Evolutionary conservation across 139 green algal species (phyloP), one percentile per base, ranked within the genome.

Genomic region (Closterium sp.): DNA sequence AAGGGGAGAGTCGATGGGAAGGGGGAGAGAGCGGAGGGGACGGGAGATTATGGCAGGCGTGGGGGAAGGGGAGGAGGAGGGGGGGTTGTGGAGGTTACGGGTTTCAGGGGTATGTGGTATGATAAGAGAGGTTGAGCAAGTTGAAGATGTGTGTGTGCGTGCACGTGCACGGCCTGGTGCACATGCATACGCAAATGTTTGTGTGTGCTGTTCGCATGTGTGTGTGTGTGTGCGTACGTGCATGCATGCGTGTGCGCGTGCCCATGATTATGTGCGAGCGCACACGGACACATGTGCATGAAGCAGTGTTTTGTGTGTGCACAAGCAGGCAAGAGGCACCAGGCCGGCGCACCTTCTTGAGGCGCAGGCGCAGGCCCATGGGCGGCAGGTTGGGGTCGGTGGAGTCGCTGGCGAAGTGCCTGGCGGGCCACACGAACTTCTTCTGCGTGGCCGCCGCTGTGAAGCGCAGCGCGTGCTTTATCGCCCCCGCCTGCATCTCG

Each of bases 401-500:
- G 21, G 87, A 85, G 0, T 28, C 34, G 4, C 66, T 38, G 30
- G 86, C 93, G n/a, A 89, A 91, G 64, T 94, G 91, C 1, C 84
- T 84, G 3, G 87, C 93, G n/a, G 93, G 93, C 43, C 64, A 69
- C 34, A 84, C 87, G 34, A 94, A 94, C 31, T 90, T 89, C 21
- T 35, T 32, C 1, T 88, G 87, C 28, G 84, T 88, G 84, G 36
- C 85, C 25, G 84, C 89, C 0, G 84, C 91, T n/a, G 93, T 95
- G 91, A 95, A 95, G 32, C 93, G 89, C 1, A 95, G 64, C 7
- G 93, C 93, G 84, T 93, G 91, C 25, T 84, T 38, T 83, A 95
- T 93, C 7, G 31, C 19, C n/a, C 91, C 91, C 86, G 34, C 83
- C 3, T 3, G 32, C 66, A 94, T 43, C 87, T 95, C 93, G 25